A percentile compares a stretch with the other conserved stretches of the same genome.
These are phyloP conservation scores for Zoysia matrella DNA, from an alignment of 202 grass and related monocot genomes.

Conservation along the genomic window DNA sequence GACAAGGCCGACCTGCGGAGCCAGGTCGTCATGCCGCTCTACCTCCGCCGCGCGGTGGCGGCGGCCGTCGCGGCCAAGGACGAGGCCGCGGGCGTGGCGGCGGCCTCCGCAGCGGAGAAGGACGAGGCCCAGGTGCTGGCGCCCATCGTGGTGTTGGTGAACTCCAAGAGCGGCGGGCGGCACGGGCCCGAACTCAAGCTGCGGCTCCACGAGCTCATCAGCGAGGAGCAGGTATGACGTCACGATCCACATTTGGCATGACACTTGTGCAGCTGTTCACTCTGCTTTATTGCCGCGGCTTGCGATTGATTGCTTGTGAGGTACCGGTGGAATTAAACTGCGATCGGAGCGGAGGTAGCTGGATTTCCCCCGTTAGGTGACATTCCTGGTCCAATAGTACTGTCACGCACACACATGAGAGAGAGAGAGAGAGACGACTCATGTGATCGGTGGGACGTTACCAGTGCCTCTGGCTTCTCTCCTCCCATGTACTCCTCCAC, in stretches of 20 bases:
- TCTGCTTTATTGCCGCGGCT: neutral
- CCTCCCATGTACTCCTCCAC: too few species aligned
- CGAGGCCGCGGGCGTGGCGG: slow-evolving; percentile 48
- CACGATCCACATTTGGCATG: slow-evolving; percentile 2
- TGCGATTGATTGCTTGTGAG: neutral
- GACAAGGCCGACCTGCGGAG: slow-evolving; percentile 75
- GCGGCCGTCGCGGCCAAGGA: slow-evolving; percentile 56
- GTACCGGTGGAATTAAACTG: neutral
- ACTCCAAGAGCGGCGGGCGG: slow-evolving; percentile 84
- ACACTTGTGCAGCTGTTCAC: slow-evolving; percentile 32
- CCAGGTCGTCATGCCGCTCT: slow-evolving; percentile 73
- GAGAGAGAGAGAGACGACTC: slow-evolving; percentile 15
- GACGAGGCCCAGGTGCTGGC: slow-evolving; percentile 39
- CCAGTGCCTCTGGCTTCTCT: slow-evolving; percentile 6
- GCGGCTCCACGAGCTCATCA: slow-evolving; percentile 83
- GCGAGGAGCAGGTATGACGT: slow-evolving; percentile 79
- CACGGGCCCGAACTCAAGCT: slow-evolving; percentile 87
- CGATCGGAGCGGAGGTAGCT: neutral
- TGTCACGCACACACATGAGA: neutral
- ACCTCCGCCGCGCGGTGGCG: slow-evolving; percentile 64
- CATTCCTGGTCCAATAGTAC: neutral
- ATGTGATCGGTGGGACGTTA: slow-evolving; percentile 33
- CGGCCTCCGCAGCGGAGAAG: slow-evolving; percentile 1
- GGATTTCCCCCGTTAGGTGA: slow-evolving; percentile 10
- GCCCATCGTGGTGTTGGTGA: slow-evolving; percentile 90